Base-by-base conservation (phyloP, 768 basidiomycete genomes). In the Kwoniella dendrophila region DNA sequence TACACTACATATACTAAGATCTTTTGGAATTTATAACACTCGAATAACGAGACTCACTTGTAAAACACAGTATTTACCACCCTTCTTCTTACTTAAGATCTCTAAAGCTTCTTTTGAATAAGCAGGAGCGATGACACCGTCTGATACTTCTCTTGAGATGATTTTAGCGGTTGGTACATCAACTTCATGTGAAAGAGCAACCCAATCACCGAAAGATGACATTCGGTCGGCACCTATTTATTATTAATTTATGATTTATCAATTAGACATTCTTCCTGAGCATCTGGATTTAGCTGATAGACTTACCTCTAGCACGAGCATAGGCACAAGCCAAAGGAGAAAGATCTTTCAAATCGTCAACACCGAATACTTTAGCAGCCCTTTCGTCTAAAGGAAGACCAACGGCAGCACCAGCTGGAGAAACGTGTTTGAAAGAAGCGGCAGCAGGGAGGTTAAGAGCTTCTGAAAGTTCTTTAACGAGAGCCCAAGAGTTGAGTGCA, bases 131-230 rank as follows among this genome's bases (percentile, higher is more conserved):
- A 99, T 92, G 69, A 99, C 90, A 32, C 96, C 96, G 77, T 99
- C 96, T 0, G 96, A 98, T 10, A 99, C 96, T 77, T 99, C 96
- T 18, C 96, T 86, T n/a, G 92, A 94, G 75, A 99, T 96, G 77
- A 99, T 94, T 67, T 87, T 88, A 43, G 96, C 96, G 8, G 96
- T 98, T 1, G 91, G 88, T 36, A 93, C 82, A 76, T 99, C 96
- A 81, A 94, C 96, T 20, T 88, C 86, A 27, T 89, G 87, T 18
- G 93, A 96, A 11, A 99, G 84, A 0, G 93, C 96, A 71, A 99
- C 94, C 78, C 98, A 99, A 81, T 99, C 96, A 4, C 96, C 96
- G 77, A 98, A 99, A 2, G 95, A 97, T 0, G 95, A 97, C 96
- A 99, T 99, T 56, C 96, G 87, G 78, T 99, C 96, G 24, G 96